Percentiles rank a stretch among this genome's conserved stretches.
These are phyloP conservation scores for Hibiscus mutabilis DNA, from an alignment of 345 rosid genomes.

Conservation along the genomic window DNA sequence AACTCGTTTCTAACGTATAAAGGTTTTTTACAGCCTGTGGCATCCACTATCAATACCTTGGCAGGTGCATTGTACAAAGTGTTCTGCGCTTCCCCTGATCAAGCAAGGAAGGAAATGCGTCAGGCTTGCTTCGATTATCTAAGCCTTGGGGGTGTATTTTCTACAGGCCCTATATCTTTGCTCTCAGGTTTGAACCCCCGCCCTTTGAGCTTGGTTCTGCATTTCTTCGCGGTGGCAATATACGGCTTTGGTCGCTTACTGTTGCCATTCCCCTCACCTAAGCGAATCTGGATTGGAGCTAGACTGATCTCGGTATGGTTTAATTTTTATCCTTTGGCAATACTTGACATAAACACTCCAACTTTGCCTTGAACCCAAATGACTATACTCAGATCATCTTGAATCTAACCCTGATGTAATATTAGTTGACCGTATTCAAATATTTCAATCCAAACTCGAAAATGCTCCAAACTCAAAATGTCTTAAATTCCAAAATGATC, in stretches of 20 bases:
- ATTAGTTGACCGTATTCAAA: too few relatives aligned
- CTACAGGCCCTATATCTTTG: constrained; percentile 38
- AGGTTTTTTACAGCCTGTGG: constrained; percentile 32
- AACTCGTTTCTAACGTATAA: too few relatives aligned
- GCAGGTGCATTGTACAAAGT: constrained; percentile 42
- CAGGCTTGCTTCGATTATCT: constrained; percentile 39
- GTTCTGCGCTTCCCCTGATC: constrained; percentile 35
- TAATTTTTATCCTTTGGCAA: not conserved
- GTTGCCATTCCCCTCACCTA: constrained; percentile 43
- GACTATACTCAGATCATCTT: too few relatives aligned
- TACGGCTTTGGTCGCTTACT: constrained; percentile 37
- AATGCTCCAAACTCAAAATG: too few relatives aligned
- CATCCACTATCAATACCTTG: constrained; percentile 39
- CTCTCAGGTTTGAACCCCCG: constrained; percentile 44
- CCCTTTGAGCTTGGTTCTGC: constrained; percentile 34
- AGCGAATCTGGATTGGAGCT: constrained; percentile 43
- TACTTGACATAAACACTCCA: not conserved
- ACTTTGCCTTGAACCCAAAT: too few relatives aligned
- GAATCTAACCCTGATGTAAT: too few relatives aligned
- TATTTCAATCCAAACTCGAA: not conserved
- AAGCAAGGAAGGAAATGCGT: constrained; percentile 43
- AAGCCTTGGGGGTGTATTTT: constrained; percentile 18
- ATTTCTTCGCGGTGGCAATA: constrained; percentile 45
- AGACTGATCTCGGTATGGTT: constrained; percentile 25
- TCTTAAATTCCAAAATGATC: not conserved